Conservation (phyloP, 1,284 basidiomycete species). For the Phaffia rhodozyma region DNA sequence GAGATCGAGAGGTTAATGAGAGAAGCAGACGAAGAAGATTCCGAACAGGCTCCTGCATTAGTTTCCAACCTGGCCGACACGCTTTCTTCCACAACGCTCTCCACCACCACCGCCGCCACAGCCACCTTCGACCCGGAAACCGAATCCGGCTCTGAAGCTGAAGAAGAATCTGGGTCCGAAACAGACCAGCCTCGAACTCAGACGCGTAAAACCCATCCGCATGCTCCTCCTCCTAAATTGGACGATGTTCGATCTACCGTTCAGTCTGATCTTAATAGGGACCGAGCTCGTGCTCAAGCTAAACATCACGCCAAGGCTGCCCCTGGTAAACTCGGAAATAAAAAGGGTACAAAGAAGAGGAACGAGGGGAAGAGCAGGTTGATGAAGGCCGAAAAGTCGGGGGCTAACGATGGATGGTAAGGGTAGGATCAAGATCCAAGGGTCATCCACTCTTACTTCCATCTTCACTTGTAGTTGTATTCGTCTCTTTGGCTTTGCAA, state of each 20-base stretch:
- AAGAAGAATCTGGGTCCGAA: too few relatives aligned
- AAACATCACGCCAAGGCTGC: slow-evolving; percentile 63
- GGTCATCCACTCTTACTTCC: not conserved
- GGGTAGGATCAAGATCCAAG: not conserved
- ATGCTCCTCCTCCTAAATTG: slow-evolving; percentile 14
- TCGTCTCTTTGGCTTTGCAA: too few relatives aligned
- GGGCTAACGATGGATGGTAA: slow-evolving; percentile 18
- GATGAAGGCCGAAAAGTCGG: slow-evolving; percentile 17
- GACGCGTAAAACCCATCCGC: not conserved
- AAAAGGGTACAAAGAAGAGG: slow-evolving; percentile 46
- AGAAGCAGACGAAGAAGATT: slow-evolving; percentile 16
- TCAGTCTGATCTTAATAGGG: slow-evolving; percentile 49
- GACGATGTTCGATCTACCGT: slow-evolving; percentile 45
- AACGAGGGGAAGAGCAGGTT: slow-evolving; percentile 12
- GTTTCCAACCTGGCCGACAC: slow-evolving; percentile 6
- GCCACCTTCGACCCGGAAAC: slow-evolving; percentile 11
- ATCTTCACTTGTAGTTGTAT: not conserved
- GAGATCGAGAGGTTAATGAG: slow-evolving; percentile 23
- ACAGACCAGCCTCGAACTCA: not conserved
- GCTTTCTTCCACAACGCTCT: slow-evolving; percentile 6
- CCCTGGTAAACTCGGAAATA: slow-evolving; percentile 51
- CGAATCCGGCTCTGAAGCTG: not conserved
- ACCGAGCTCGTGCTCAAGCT: slow-evolving; percentile 50
- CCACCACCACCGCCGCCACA: slow-evolving; percentile 6
- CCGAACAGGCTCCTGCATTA: slow-evolving; percentile 3